Base-by-base conservation (phyloP, 2,329 filamentous ascomycete genomes). In the Sclerotinia spermophila region DNA sequence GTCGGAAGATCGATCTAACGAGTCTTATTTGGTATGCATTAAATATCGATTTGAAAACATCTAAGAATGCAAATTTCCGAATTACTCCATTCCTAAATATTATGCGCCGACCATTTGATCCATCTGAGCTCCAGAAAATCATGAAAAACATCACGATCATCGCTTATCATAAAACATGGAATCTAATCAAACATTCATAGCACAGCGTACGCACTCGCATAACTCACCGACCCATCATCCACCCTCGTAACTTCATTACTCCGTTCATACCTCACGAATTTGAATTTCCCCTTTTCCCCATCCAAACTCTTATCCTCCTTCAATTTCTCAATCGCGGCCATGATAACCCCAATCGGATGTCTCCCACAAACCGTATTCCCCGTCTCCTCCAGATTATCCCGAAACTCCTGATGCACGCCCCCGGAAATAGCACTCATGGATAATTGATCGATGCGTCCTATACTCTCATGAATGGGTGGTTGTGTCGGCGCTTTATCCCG, bases 341-440 rank as follows among this genome's bases (percentile, higher is more conserved):
- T 94, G 51, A 92, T 87, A 5, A 98, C 90, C 0, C 96, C 94
- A 76, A 99, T 98, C 0, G 96, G 96, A 82, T 99, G 96, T 64
- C 95, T 86, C 5, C 96, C 96, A 78, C 96, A 99, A 0, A 99
- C 93, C 0, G 96, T 97, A 77, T 99, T 99, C 21, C 88, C 87
- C 0, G 95, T 98, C 48, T 87, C 82, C 67, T 84, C 81, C 30
- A 99, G 81, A 55, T 88, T 90, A 3, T 87, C 83, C 24, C 92
- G 83, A 79, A 97, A 98, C 0, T 81, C 82, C 33, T 86, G 82
- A 76, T 97, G 91, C 11, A 82, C 84, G 1, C 95, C 94, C 3
- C 88, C 89, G 79, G 94, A 89, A 55, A 98, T 92, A 0, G 93
- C 93, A 66, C 90, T 87, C 86, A 98, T 97, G 55, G 93, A 93